Evolutionary conservation across 768 basidiomycete genomes (phyloP), one percentile per base, ranked within the genome.

Genomic region (Naganishia vishniacii): DNA sequence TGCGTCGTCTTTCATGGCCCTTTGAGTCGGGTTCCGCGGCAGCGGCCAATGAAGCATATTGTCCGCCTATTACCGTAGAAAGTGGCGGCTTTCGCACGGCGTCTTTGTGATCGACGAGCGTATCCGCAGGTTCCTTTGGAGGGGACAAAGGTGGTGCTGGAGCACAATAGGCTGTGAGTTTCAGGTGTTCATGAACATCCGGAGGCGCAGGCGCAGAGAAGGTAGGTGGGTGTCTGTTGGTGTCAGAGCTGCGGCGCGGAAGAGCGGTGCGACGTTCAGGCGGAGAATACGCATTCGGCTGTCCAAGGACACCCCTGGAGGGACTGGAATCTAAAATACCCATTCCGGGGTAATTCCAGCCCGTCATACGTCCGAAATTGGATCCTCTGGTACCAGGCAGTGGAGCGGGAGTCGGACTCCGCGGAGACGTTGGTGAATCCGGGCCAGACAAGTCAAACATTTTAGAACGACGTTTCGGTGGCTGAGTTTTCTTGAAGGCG

Each of bases 81-180:
- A 61, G 67, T n/a, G 64, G 34, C 13, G 60, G 65, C 47, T 47
- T 28, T 18, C 26, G 37, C 45, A 48, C 40, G 25, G 41, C 51
- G 16, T 26, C 34, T n/a, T 40, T 34, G 23, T 59, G 66, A 61
- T 15, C 59, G 29, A 18, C 44, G 47, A 15, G 68, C 46, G 46
- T 62, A 11, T 6, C 59, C 16, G 41, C 18, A 20, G 42, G 4
- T 49, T 63, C 67, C 58, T 68, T 71, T 8, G 73, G 70, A 20
- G 75, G 73, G 1, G 75, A 75, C 28, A 66, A 60, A 9, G 73
- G 76, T 16, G 76, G 72, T 2, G 74, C 72, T 8, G 76, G 76
- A 2, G 76, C 76, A 61, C 74, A 77, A 60, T 75, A 75, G 48
- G 69, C 69, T 41, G 67, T 67, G n/a, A 77, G 67, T n/a, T 68